Conservation (phyloP, 1,139 yeast genomes). For the Saccharomyces hybrid region DNA sequence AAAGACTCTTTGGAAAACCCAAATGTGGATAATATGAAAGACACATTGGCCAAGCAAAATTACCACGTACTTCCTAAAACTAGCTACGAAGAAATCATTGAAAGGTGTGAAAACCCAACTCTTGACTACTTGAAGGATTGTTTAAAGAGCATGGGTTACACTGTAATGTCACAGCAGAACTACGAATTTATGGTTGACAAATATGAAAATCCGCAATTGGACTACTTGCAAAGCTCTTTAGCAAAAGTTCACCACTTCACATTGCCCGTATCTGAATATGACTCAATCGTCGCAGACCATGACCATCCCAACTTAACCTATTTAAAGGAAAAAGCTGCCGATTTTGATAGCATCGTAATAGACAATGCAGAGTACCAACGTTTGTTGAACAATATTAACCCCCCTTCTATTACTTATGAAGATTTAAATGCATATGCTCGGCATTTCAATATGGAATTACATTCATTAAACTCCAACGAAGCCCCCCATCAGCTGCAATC, state of each 20-base stretch:
- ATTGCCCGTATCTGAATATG: constrained; percentile 18
- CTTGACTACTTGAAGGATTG: no score
- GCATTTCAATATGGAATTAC: not conserved
- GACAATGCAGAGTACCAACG: constrained; percentile 9
- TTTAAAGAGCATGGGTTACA: no score
- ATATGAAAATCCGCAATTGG: no score
- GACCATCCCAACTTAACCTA: constrained; percentile 5
- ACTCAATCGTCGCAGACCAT: constrained; percentile 2
- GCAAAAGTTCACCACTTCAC: constrained; percentile 22
- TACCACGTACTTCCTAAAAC: no score
- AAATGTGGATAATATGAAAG: constrained; percentile 16
- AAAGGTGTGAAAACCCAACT: constrained; percentile 10
- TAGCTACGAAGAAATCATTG: no score
- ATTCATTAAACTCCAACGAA: not conserved
- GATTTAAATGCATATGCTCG: not conserved
- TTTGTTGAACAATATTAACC: not conserved
- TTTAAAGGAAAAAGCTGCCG: constrained; percentile 29
- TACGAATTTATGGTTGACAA: no score
- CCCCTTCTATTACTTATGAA: not conserved
- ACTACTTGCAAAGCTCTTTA: no score
- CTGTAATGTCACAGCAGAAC: no score
- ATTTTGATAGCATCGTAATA: constrained; percentile 23
- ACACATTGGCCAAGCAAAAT: constrained; percentile 16
- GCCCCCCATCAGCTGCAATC: not conserved
- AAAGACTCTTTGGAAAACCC: constrained; percentile 10